Evolutionary conservation across 345 rosid species (phyloP), one percentile per base, ranked within the genome.

Genomic region (Eucalyptus pauciflora): DNA sequence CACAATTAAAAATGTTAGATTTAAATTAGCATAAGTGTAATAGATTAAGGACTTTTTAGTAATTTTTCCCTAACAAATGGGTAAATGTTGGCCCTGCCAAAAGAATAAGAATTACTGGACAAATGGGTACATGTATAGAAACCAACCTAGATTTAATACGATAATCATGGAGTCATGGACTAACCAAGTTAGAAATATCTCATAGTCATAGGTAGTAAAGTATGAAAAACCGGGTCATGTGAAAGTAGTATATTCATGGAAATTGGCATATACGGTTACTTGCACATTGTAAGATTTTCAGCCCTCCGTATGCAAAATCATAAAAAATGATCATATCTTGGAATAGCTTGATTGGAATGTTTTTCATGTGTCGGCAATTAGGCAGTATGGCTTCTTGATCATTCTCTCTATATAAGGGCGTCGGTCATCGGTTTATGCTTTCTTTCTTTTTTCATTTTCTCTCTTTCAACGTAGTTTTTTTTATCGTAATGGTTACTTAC

Each of bases 401-500:
- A 37, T 18, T 27, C 83, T 76, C 46, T 37, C 48, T 11, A 18
- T 37, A 76, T 20, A 20, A 33, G 11, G 15, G 48, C 1, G 2
- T 76, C 2, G 7, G 15, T 10, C 6, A 18, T 76, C 2, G 14
- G 2, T 22, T 37, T 45, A 18, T 76, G 3, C 83, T 45, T 37
- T 10, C 1, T 37, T 76, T 76, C 8, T 37, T 76, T 37, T 71
- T 1, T 69, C 13, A 3, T 5, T 20, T 9, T 18, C 2, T 10
- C 12, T 37, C 7, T 33, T 37, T 20, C 7, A 76, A 41, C 5
- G 1, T 76, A 76, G 9, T 76, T 76, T 76, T 15, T 37, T 37
- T 37, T 20, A 18, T 37, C 13, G 1, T 11, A 20, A 3, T 20
- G 13, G 27, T 52, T 4, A 52, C 58, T 24, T 37, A 37, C 0